Base-by-base conservation (phyloP, 208 protist species). In the Trypanosoma cruzi region DNA sequence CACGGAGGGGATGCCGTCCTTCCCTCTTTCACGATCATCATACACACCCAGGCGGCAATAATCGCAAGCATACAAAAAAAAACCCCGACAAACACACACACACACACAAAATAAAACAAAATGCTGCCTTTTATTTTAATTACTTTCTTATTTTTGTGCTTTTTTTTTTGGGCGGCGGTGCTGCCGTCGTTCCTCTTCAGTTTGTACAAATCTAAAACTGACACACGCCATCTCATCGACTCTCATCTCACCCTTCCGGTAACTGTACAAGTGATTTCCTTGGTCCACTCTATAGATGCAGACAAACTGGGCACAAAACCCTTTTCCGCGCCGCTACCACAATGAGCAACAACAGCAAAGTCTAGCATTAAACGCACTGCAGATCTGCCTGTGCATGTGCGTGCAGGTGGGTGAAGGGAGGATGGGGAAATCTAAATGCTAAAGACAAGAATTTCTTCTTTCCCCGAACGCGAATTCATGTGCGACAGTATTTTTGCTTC, bases 51-150 rank as follows among this genome's bases (percentile, higher is more conserved):
- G 40, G 40, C 40, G 18, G 40, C n/a, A 44, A 44, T 3, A 4
- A 13, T 7, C 40, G 40, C 40, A 44, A 44, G 40, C 3, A 20
- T 44, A 2, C 40, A 44, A 4, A 54, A n/a, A n/a, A n/a, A n/a
- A n/a, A n/a, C n/a, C n/a, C n/a, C n/a, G 11, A 40, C 42, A 56
- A 18, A 62, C 37, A 34, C 29, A 65, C 42, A 48, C 28, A 20
- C 31, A 68, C 10, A 65, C 29, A 46, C 29, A 40, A 71, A 55
- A 64, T 28, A 22, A 42, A 61, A 68, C 53, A 68, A 62, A 62
- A 31, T 0, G 1, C 2, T 18, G 8, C 34, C 8, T 57, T 57
- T 34, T 57, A 34, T 20, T 52, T 24, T n/a, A n/a, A n/a, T n/a
- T n/a, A n/a, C n/a, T n/a, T n/a, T n/a, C n/a, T n/a, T n/a, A n/a